Evolutionary conservation across 2,329 filamentous ascomycete species (phyloP), one percentile per base, ranked within the genome.

Genomic region (Ascochyta clinopodiicola): DNA sequence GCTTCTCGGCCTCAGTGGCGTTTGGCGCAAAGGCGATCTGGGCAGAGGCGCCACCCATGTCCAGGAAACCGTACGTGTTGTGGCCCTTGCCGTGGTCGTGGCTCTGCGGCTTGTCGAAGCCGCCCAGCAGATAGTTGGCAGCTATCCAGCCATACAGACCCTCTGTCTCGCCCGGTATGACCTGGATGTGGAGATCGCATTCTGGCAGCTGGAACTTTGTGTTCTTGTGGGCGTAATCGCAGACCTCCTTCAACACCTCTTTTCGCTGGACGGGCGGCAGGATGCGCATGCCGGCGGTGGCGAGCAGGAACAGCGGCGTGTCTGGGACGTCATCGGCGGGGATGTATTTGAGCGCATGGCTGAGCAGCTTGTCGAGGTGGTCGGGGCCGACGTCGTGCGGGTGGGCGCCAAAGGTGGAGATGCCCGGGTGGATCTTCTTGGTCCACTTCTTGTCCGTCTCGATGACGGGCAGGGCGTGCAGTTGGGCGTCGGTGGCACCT

Each of bases 11-110:
- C 74, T 99, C 95, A 1, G 95, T 98, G 4, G 84, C 79, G 75
- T 99, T 99, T 1, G 95, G 95, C 2, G 93, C 94, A 75, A 99
- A 99, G 0, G 96, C 95, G 69, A 99, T 98, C 77, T 99, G 95
- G 15, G 95, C 94, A 0, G 94, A 98, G 24, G 95, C 95, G 46
- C 95, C 95, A 44, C 95, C 95, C 96, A 99, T 99, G 73, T 99
- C 95, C 57, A 99, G 80, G 70, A 99, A 99, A 0, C 95, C 95
- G 75, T 98, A 99, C 0, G 95, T 99, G 70, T 93, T 90, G 73
- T 98, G 95, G 24, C 85, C 86, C 62, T 96, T 92, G 47, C 92
- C 92, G 73, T 96, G 92, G 48, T 86, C 80, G 67, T 96, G 91
- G 13, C 86, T 78, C 45, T 88, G 79, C 0, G 91, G 88, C 17